A percentile compares a stretch with the other conserved stretches of the same genome.
Evolutionary conservation across 768 basidiomycete genomes (phyloP).

Genomic region (Paxillus involutus): DNA sequence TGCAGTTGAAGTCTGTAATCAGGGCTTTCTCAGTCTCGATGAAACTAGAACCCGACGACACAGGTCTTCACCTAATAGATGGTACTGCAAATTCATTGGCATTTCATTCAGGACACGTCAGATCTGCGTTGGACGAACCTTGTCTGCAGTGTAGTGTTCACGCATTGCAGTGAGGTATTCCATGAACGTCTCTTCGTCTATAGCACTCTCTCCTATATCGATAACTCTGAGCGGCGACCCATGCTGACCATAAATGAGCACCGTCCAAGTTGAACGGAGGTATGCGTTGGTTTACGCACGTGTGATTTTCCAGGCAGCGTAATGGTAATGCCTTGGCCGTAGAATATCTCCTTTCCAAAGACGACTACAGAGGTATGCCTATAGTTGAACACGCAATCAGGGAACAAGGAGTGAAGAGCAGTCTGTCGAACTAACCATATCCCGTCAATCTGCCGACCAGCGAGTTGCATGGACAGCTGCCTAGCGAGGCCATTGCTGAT

Average conservation of each 20-base stretch:
- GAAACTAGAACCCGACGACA: not conserved
- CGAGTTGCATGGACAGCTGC: slow-evolving; percentile 75
- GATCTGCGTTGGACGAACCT: slow-evolving; percentile 45
- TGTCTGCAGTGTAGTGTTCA: slow-evolving; percentile 85
- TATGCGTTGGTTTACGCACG: slow-evolving; percentile 42
- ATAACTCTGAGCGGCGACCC: slow-evolving; percentile 70
- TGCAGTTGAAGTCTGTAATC: slow-evolving; percentile 84
- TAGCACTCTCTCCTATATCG: slow-evolving; percentile 74
- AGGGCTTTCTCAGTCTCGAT: not conserved
- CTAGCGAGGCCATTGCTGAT: slow-evolving; percentile 85
- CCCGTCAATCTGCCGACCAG: slow-evolving; percentile 89
- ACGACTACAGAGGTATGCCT: slow-evolving; percentile 95
- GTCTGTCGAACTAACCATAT: slow-evolving; percentile 63
- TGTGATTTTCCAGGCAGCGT: slow-evolving; percentile 80
- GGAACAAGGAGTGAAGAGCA: slow-evolving; percentile 3
- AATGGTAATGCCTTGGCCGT: slow-evolving; percentile 81
- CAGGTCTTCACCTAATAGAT: slow-evolving; percentile 63
- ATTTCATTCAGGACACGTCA: not conserved
- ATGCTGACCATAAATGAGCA: slow-evolving; percentile 46
- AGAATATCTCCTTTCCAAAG: slow-evolving; percentile 84
- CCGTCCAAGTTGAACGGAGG: not conserved
- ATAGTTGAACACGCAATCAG: slow-evolving; percentile 12
- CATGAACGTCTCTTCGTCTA: slow-evolving; percentile 83
- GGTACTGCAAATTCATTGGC: slow-evolving; percentile 53
- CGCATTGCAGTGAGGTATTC: slow-evolving; percentile 80